Percentiles rank a stretch among this genome's conserved stretches.
phyloP scores from a whole-genome alignment of 129 eudicot genomes.

The Rutidosis leptorrhynchoides region DNA sequence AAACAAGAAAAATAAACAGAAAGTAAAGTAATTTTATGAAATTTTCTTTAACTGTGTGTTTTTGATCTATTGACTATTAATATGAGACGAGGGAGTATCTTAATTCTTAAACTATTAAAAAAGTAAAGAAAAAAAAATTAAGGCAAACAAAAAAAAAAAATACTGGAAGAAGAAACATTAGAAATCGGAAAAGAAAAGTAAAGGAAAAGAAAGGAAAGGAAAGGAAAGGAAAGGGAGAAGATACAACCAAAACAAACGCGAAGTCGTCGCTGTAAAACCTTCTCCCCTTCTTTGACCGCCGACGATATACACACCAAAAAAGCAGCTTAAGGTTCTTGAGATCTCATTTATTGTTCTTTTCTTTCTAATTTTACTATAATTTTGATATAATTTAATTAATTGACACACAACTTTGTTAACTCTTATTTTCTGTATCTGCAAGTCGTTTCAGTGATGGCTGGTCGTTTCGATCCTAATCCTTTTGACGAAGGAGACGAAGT shows the following conservation, averaged over 20 bases:
- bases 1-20: no score
- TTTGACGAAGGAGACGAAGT: conserved; percentile 39
- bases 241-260: conserved; percentile 32
- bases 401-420: no score
- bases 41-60: no score
- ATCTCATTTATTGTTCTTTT: conserved; percentile 4
- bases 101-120: no score
- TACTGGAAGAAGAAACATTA: no score
- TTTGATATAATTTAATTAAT: not conserved
- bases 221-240: not conserved
- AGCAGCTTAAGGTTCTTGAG: conserved; percentile 32
- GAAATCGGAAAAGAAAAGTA: no score
- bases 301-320: conserved; percentile 20
- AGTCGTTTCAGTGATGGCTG: conserved; percentile 22
- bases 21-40: no score
- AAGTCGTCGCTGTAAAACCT: conserved; percentile 21
- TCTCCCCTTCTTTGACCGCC: conserved; percentile 34
- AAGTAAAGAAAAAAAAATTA: no score
- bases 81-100: no score
- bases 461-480: conserved; percentile 41
- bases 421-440: conserved; percentile 3
- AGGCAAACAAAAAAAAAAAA: no score
- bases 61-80: no score
- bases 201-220: not conserved
- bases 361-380: not conserved